These are phyloP conservation scores for Cenococcum geophilum DNA, from an alignment of 495 filamentous ascomycete species.

Conservation along the genomic window DNA sequence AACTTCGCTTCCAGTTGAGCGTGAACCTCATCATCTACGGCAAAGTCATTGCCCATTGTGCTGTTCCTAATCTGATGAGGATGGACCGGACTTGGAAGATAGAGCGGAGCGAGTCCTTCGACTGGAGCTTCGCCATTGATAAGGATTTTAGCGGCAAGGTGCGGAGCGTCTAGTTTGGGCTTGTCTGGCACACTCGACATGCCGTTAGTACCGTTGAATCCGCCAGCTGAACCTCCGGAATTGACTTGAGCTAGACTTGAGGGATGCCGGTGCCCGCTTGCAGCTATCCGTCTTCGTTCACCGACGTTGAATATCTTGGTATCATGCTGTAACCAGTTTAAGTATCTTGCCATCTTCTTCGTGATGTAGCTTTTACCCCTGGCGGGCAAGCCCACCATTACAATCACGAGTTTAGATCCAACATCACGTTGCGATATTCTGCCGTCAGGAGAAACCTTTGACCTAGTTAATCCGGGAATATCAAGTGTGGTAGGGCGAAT, in stretches of 20 bases:
- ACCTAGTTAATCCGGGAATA: conserved; percentile 70
- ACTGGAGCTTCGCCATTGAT: conserved; percentile 33
- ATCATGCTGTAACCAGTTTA: conserved; percentile 96
- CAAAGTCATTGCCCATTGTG: conserved; percentile 4
- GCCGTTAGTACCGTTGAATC: conserved; percentile 2
- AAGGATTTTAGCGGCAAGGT: conserved; percentile 36
- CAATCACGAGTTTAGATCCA: conserved; percentile 89
- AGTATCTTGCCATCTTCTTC: conserved; percentile 90
- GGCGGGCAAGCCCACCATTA: conserved; percentile 96
- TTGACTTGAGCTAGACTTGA: background rate
- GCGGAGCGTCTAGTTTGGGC: conserved; percentile 4
- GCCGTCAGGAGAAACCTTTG: conserved; percentile 89
- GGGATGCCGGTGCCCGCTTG: conserved; percentile 42
- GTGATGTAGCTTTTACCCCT: conserved; percentile 97
- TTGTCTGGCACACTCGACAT: conserved; percentile 6
- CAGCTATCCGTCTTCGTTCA: conserved; percentile 75
- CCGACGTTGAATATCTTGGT: conserved; percentile 96
- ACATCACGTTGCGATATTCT: conserved; percentile 87
- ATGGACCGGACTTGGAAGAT: conserved; percentile 13
- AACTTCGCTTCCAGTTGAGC: conserved; percentile 24
- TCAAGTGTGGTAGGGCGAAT: conserved; percentile 44
- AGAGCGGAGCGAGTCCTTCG: conserved; percentile 12
- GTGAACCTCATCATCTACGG: conserved; percentile 6
- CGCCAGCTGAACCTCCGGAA: conserved; percentile 2
- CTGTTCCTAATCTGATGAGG: background rate